Percentiles rank a stretch among this genome's conserved stretches.
Evolutionary conservation across 1,284 basidiomycete genomes (phyloP).

Genomic region (Cystobasidium slooffiae): DNA sequence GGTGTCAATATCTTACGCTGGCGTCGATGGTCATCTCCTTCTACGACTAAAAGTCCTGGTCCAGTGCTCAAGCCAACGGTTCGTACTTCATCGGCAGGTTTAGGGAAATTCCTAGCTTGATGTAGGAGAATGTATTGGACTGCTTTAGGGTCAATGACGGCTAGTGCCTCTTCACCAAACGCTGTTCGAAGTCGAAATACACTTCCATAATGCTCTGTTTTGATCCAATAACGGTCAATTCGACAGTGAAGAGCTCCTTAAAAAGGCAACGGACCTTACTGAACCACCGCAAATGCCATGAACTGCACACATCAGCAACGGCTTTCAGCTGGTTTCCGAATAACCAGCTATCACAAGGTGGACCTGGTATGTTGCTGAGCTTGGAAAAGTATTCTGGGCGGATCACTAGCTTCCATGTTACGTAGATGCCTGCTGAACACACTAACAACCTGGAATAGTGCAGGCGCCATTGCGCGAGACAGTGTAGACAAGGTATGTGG

Average conservation of each 20-base stretch:
- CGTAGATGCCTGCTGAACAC: too few relatives aligned
- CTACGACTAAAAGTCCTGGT: neutral
- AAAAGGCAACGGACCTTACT: too few relatives aligned
- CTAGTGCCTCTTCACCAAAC: constrained; percentile 60
- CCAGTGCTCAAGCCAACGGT: constrained; percentile 57
- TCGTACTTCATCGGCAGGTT: constrained; percentile 67
- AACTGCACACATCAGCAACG: neutral
- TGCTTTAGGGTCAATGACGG: constrained; percentile 67
- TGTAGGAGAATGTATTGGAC: constrained; percentile 65
- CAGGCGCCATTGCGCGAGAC: too few relatives aligned
- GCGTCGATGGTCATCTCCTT: constrained; percentile 15
- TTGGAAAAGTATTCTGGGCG: neutral
- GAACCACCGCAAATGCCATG: neutral
- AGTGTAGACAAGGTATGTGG: too few relatives aligned
- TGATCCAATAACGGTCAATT: too few relatives aligned
- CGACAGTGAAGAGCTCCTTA: too few relatives aligned
- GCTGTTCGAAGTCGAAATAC: constrained; percentile 10
- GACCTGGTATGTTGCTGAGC: neutral
- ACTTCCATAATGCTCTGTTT: constrained; percentile 16
- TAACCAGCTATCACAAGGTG: neutral
- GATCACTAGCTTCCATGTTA: neutral
- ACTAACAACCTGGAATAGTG: too few relatives aligned
- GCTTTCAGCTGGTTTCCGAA: neutral
- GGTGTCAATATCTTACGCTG: neutral
- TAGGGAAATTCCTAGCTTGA: constrained; percentile 68